Conservation (phyloP, 108 stramenopile species). For the Poteriospumella lacustris region DNA sequence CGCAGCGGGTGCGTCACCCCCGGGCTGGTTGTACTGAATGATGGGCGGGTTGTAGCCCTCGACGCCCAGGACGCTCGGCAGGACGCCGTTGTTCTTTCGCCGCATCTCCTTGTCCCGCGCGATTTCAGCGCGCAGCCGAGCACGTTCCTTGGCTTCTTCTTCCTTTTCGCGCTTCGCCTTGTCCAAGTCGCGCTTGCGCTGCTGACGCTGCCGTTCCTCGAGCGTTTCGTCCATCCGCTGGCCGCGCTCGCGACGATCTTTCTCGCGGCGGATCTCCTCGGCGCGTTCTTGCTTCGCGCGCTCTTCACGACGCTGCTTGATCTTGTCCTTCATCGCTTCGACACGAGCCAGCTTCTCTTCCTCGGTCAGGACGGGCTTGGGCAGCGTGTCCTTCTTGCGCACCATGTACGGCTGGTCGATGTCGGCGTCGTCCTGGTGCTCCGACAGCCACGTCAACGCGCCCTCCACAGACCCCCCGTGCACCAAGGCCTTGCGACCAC, state of each 20-base stretch:
- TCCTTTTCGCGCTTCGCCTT: conserved; percentile 59
- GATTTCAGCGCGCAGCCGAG: conserved; percentile 77
- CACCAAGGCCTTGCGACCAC: conserved; percentile 79
- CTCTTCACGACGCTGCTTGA: conserved; percentile 70
- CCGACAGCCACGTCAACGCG: conserved; percentile 87
- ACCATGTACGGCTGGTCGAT: conserved; percentile 73
- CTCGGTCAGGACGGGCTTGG: conserved; percentile 60
- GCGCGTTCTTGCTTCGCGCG: conserved; percentile 76
- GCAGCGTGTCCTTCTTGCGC: conserved; percentile 20
- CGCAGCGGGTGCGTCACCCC: neutral
- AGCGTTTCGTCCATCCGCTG: conserved; percentile 61
- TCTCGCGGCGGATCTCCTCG: conserved; percentile 62
- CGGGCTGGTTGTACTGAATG: conserved; percentile 67
- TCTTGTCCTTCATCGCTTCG: conserved; percentile 71
- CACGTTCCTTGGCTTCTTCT: conserved; percentile 64
- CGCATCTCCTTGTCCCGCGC: conserved; percentile 82
- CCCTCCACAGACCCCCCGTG: conserved; percentile 69
- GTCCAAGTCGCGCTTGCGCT: conserved; percentile 67
- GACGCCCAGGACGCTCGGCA: conserved; percentile 68
- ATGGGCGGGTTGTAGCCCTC: conserved; percentile 87
- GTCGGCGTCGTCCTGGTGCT: conserved; percentile 72
- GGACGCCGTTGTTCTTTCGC: conserved; percentile 73
- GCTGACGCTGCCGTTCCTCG: conserved; percentile 75
- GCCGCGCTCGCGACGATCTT: conserved; percentile 34
- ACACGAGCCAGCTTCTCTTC: conserved; percentile 87